phyloP scores from a whole-genome alignment of 1,284 basidiomycete species.

The Moesziomyces parantarcticus region DNA sequence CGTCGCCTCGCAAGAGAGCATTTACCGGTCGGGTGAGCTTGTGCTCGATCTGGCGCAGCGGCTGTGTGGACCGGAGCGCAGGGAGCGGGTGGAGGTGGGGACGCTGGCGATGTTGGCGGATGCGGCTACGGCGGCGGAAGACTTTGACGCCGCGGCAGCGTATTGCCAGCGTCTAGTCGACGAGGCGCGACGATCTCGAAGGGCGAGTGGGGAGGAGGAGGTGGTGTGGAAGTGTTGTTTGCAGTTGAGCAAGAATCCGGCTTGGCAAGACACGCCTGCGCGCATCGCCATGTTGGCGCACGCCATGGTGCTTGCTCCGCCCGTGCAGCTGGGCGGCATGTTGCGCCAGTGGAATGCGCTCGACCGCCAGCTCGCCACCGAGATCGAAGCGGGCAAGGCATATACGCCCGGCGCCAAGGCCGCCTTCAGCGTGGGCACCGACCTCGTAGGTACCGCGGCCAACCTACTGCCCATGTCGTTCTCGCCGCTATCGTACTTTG shows the following conservation, averaged over 20 bases:
- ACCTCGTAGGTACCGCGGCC: slow-evolving; percentile 27
- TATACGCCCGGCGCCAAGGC: not conserved
- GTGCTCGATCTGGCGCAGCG: slow-evolving; percentile 34
- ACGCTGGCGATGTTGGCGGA: slow-evolving; percentile 50
- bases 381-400: slow-evolving; percentile 22
- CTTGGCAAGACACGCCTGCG: slow-evolving; percentile 35
- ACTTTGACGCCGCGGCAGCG: slow-evolving; percentile 24
- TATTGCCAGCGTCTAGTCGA: slow-evolving; percentile 34
- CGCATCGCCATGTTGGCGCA: slow-evolving; percentile 29
- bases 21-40: slow-evolving; percentile 39
- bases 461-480: slow-evolving; percentile 31
- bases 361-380: slow-evolving; percentile 19
- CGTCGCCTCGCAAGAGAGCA: slow-evolving; percentile 27
- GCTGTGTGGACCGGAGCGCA: slow-evolving; percentile 10
- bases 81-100: slow-evolving; percentile 22
- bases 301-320: slow-evolving; percentile 34
- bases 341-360: slow-evolving; percentile 27
- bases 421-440: slow-evolving; percentile 16
- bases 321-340: slow-evolving; percentile 20
- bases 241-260: slow-evolving; percentile 42
- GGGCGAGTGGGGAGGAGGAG: slow-evolving; percentile 5
- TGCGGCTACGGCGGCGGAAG: slow-evolving; percentile 24
- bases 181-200: not conserved
- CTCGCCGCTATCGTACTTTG: slow-evolving; percentile 32
- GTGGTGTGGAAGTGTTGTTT: slow-evolving; percentile 38